Evolutionary conservation across 371 early-diverging fungal genomes (phyloP).

Genomic region (Actinomortierella ambigua): DNA sequence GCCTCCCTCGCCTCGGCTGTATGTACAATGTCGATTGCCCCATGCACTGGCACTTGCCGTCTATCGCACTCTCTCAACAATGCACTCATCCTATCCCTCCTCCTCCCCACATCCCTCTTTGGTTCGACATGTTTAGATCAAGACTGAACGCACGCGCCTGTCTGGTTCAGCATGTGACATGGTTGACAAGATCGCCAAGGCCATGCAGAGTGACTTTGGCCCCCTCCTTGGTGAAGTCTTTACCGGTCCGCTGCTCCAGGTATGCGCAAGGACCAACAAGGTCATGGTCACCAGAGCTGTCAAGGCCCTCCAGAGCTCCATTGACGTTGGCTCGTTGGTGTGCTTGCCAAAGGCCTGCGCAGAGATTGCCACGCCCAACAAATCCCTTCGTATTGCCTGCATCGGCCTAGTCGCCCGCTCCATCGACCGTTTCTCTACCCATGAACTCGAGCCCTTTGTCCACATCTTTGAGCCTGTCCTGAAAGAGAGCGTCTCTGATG

Average conservation of each 20-base stretch:
- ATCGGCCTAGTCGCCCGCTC: conserved; percentile 50
- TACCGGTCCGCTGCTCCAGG: conserved; percentile 49
- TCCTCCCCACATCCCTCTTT: too few species aligned
- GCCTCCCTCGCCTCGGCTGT: conserved; percentile 32
- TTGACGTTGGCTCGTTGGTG: conserved; percentile 46
- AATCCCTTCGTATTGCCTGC: conserved; percentile 47
- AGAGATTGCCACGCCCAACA: conserved; percentile 49
- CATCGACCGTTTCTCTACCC: conserved; percentile 47
- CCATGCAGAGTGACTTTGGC: conserved; percentile 55
- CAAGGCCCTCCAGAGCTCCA: conserved; percentile 49
- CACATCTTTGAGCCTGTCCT: conserved; percentile 51
- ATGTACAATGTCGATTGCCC: conserved; percentile 8
- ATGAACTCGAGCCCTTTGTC: conserved; percentile 47
- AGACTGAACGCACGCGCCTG: conserved; percentile 59
- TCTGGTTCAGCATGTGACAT: conserved; percentile 58
- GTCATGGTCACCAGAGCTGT: conserved; percentile 51
- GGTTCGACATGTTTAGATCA: conserved; percentile 41
- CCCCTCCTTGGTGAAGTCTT: conserved; percentile 48
- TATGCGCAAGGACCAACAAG: conserved; percentile 66
- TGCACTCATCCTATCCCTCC: too few species aligned
- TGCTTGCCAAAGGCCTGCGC: conserved; percentile 49
- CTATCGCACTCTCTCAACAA: too few species aligned
- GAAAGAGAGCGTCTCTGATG: conserved; percentile 52
- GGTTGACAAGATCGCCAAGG: conserved; percentile 49
- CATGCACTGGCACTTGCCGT: too few species aligned